Evolutionary conservation across 345 rosid species (phyloP), one percentile per base, ranked within the genome.

Genomic region (Hirschfeldia incana): DNA sequence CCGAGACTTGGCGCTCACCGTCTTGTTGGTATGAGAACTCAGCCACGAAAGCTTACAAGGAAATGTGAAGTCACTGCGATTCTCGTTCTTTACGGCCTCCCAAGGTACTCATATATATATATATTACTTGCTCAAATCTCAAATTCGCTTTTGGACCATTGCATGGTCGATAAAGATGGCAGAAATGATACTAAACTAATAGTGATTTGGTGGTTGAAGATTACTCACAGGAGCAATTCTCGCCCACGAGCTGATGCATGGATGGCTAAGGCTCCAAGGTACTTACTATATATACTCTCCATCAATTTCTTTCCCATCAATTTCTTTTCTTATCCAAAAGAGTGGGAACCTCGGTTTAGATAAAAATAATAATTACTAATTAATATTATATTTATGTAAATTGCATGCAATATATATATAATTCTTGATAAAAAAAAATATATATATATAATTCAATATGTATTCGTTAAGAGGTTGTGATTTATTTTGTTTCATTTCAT

Each of bases 11-110:
- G 98, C 17, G 91, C 94, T 72, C 82, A 82, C 65, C 85, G 86
- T 28, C 83, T 92, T 55, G 72, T 86, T 26, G 94, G 95, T 73
- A 87, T 92, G 89, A 91, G 89, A 85, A 91, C 93, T 13, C 92
- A 88, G 32, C 92, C 86, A 27, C 96, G 86, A 59, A 95, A 88
- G 84, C 90, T 91, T 73, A 90, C 79, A 34, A 80, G 96, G 6
- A 91, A 84, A 84, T 94, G 98, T 75, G 99, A 93, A 83, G 97
- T 95, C 74, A 93, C 98, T 1, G 99, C 99, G 26, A 95, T 95
- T 79, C 92, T 95, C 37, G 99, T 93, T 65, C 97, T 93, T 61
- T 93, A 93, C 64, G 96, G 99, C 51, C 94, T 95, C 77, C 99
- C 99, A 68, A 88, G 98, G 98, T 90, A 86, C 44, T 12, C 44